These are phyloP conservation scores for Coniosporium apollinis DNA, from an alignment of 495 filamentous ascomycete species.

Conservation along the genomic window DNA sequence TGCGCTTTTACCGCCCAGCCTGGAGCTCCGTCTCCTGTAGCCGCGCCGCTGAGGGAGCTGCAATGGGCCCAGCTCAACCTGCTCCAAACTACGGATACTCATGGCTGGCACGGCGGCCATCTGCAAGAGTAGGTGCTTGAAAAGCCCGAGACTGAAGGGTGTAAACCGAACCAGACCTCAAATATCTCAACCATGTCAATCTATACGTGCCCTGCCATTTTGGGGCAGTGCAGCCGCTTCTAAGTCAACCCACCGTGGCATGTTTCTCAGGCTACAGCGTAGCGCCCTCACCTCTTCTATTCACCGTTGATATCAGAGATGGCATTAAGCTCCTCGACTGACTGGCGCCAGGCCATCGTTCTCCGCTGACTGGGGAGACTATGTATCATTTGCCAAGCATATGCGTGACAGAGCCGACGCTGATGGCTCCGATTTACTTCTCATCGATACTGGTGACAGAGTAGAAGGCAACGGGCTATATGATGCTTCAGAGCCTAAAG, in stretches of 20 bases:
- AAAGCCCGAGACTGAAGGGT: too few species aligned
- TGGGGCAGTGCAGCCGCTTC: too few species aligned
- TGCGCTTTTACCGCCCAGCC: constrained; percentile 49
- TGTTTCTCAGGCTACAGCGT: too few species aligned
- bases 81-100: constrained; percentile 83
- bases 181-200: too few species aligned
- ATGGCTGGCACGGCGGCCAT: constrained; percentile 93
- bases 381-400: constrained; percentile 77
- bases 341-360: constrained; percentile 73
- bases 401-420: constrained; percentile 63
- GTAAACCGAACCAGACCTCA: too few species aligned
- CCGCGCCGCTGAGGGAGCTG: constrained; percentile 65
- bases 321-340: too few species aligned
- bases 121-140: constrained; percentile 51
- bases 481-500: constrained; percentile 74
- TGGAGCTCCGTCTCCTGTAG: constrained; percentile 57
- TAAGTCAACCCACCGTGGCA: too few species aligned
- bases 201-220: too few species aligned
- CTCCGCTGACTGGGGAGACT: constrained; percentile 95
- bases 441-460: constrained; percentile 87
- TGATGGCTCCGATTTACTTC: constrained; percentile 62
- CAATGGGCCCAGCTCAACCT: constrained; percentile 90
- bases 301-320: too few species aligned
- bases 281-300: too few species aligned
- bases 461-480: constrained; percentile 96